Evolutionary conservation across 805 yeast genomes (phyloP), one percentile per base, ranked within the genome.

Genomic region (Candida nanaspora): DNA sequence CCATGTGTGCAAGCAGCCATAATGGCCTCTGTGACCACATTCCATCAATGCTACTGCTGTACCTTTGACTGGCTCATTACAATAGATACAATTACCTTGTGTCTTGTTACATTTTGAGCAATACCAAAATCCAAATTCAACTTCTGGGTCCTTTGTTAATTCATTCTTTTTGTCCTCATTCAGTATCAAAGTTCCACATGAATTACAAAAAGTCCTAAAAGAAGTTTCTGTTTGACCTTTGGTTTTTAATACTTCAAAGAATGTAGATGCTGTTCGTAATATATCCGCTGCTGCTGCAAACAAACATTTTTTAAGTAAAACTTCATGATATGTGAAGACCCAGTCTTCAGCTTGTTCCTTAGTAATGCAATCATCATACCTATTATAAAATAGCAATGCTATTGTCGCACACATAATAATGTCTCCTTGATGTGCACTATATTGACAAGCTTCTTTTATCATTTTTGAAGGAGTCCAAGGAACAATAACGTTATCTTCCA

Each of bases 1-100:
- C 97, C 97, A 91, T 29, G 73, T 70, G 44, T 71, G 69, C 52
- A 87, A 65, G 65, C 98, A 91, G 3, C 79, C 80, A 53, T 78
- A 78, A 62, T 91, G 98, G 1, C 91, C 88, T 42, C 79, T 69
- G 59, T 91, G 98, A 0, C 96, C 97, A 65, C 98, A 91, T 21
- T 66, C 72, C 38, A 83, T 57, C 45, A 68, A 63, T 45, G 65
- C 72, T 14, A 84, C 74, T 14, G 80, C 71, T 41, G 84, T 66
- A 1, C 94, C 94, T 48, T 74, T 76, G 51, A 89, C 68, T 0
- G 95, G 86, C 53, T 75, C 82, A 46, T 81, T 72, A 59, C 97
- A 89, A 45, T 80, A 75, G 22, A 80, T 70, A 59, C 97, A 89
- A n/a, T 78, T 72, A 43, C 78, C 80, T 45, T 78, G 79, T 14